Percentiles rank a stretch among this genome's conserved stretches.
phyloP scores from a whole-genome alignment of 1,139 yeast species.

The Yamadazyma dushanensis region DNA sequence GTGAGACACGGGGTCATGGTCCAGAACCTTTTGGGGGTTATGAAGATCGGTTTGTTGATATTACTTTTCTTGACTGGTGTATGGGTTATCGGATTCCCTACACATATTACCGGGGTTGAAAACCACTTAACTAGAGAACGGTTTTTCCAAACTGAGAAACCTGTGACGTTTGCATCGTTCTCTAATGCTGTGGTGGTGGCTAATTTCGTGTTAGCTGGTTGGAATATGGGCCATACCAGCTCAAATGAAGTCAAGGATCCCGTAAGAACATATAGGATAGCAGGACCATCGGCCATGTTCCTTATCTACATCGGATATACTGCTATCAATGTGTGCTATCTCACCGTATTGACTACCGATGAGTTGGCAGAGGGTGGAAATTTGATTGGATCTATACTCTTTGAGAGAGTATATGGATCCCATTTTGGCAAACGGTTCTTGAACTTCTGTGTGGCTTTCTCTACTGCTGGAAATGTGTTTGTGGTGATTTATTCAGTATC shows the following conservation, averaged over 20 bases:
- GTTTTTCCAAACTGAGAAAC: slow-evolving; percentile 27
- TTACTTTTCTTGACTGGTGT: slow-evolving; percentile 52
- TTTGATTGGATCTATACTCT: slow-evolving; percentile 56
- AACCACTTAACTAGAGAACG: slow-evolving; percentile 36
- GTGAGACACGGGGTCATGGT: slow-evolving; percentile 52
- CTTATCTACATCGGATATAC: slow-evolving; percentile 52
- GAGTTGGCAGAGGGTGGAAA: slow-evolving; percentile 57
- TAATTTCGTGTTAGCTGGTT: slow-evolving; percentile 61
- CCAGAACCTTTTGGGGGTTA: slow-evolving; percentile 57
- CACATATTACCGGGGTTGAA: slow-evolving; percentile 39
- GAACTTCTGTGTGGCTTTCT: slow-evolving; percentile 56
- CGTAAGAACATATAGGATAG: slow-evolving; percentile 53
- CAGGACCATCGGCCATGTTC: slow-evolving; percentile 57
- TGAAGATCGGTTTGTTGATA: slow-evolving; percentile 50
- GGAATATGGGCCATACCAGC: slow-evolving; percentile 65
- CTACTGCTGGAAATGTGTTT: slow-evolving; percentile 63
- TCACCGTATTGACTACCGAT: slow-evolving; percentile 53
- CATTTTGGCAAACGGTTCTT: slow-evolving; percentile 52
- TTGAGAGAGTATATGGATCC: slow-evolving; percentile 55
- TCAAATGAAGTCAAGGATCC: slow-evolving; percentile 64
- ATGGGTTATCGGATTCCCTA: slow-evolving; percentile 48
- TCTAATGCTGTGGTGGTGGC: slow-evolving; percentile 61
- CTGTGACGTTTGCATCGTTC: slow-evolving; percentile 44
- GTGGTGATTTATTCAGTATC: slow-evolving; percentile 62
- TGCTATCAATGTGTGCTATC: slow-evolving; percentile 55